Evolutionary conservation across 495 filamentous ascomycete species (phyloP).

Genomic region (Penicillium taxi): DNA sequence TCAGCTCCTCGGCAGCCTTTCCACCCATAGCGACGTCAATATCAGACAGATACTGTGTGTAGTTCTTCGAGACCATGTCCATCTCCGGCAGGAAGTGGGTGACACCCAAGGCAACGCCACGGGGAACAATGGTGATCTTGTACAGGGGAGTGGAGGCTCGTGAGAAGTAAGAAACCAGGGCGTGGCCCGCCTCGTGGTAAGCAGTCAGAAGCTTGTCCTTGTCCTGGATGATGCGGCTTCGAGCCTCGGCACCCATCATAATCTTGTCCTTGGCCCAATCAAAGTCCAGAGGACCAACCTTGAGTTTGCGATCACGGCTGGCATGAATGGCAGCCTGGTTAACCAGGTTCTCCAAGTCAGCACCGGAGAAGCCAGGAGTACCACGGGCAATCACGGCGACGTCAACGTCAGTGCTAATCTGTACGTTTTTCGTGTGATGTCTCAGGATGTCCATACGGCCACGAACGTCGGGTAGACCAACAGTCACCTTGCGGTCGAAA

Average conservation of each 20-base stretch:
- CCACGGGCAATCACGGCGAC: constrained; percentile 71
- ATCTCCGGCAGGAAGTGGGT: constrained; percentile 81
- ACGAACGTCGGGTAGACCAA: constrained; percentile 89
- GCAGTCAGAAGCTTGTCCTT: constrained; percentile 86
- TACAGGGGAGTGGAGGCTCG: constrained; percentile 67
- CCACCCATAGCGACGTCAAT: constrained; percentile 86
- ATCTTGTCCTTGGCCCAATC: constrained; percentile 99
- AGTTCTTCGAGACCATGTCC: constrained; percentile 74
- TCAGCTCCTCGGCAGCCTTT: constrained; percentile 87
- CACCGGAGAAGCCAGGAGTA: constrained; percentile 87
- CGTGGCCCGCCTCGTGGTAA: constrained; percentile 96
- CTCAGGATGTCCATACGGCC: constrained; percentile 86
- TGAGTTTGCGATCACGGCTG: constrained; percentile 63
- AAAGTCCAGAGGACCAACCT: constrained; percentile 71
- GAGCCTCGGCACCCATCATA: constrained; percentile 90
- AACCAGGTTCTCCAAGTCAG: constrained; percentile 90
- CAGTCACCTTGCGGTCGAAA: constrained; percentile 84
- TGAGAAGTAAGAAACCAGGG: constrained; percentile 78
- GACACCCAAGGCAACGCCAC: constrained; percentile 75
- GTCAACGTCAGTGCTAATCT: constrained; percentile 70
- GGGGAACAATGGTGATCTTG: constrained; percentile 94
- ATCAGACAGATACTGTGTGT: constrained; percentile 56
- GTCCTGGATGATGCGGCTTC: constrained; percentile 76
- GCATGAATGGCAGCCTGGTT: constrained; percentile 94
- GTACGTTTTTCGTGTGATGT: constrained; percentile 85